These are phyloP conservation scores for Alternaria solani DNA, from an alignment of 2,329 filamentous ascomycete species.

Conservation along the genomic window DNA sequence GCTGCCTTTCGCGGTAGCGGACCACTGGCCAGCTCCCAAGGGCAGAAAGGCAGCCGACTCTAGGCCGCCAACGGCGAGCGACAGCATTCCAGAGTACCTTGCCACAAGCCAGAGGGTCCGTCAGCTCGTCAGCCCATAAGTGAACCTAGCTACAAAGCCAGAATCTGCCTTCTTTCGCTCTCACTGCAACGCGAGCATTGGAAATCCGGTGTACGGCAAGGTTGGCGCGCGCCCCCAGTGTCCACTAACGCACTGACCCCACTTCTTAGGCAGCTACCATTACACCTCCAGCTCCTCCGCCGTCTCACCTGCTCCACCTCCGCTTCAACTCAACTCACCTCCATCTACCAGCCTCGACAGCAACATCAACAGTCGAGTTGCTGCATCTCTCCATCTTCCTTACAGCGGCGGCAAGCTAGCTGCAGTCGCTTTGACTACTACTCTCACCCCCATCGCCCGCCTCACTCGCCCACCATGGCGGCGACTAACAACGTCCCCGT, in stretches of 20 bases:
- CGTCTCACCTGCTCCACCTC: conserved; percentile 27
- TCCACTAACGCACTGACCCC: conserved; percentile 21
- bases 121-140: not conserved
- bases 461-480: conserved; percentile 48
- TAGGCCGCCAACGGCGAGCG: not conserved
- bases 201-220: conserved; percentile 14
- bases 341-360: conserved; percentile 15
- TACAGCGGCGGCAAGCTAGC: conserved; percentile 11
- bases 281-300: conserved; percentile 21
- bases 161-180: not conserved
- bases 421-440: conserved; percentile 18
- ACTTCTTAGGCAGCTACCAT: conserved; percentile 30
- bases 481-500: conserved; percentile 55
- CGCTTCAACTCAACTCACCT: conserved; percentile 8
- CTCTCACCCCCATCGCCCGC: conserved; percentile 41
- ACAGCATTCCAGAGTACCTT: not conserved
- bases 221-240: conserved; percentile 9
- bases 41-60: not conserved
- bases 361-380: conserved; percentile 4
- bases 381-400: conserved; percentile 9
- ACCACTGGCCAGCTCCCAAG: not conserved
- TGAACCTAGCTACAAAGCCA: not conserved
- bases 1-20: conserved; percentile 4
- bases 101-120: not conserved
- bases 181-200: conserved; percentile 3